phyloP scores from a whole-genome alignment of 257 asterid genomes.

The Hygrophila difformis region DNA sequence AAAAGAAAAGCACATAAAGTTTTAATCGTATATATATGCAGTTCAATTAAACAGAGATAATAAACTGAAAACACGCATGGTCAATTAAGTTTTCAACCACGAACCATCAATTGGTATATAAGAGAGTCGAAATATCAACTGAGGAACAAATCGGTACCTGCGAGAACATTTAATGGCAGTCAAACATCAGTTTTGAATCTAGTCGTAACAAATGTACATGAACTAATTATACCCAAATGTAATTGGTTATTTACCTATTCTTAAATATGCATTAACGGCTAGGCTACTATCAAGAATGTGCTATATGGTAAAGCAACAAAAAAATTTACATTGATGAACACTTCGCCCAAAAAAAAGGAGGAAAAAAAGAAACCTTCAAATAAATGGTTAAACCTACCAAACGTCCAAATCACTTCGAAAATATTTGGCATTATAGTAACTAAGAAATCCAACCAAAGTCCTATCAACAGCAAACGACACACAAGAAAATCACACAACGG shows the following conservation, averaged over 20 bases:
- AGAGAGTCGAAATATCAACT: constrained; percentile 56
- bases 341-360: not conserved
- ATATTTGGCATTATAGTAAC: constrained; percentile 51
- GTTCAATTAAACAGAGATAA: no score
- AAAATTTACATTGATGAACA: not conserved
- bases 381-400: constrained; percentile 31
- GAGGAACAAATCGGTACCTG: constrained; percentile 66
- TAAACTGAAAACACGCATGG: no score
- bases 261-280: not conserved
- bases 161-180: constrained; percentile 7
- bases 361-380: no score
- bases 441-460: no score
- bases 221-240: not conserved
- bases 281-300: not conserved
- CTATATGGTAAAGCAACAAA: not conserved
- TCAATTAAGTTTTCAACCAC: no score
- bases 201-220: not conserved
- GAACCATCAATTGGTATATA: no score
- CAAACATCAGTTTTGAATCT: not conserved
- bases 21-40: no score
- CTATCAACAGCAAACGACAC: no score
- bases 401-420: constrained; percentile 34
- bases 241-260: not conserved
- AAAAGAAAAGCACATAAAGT: no score
- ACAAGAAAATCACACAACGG: no score